Base-by-base conservation (phyloP, 345 rosid genomes). In the Cardamine occulta region DNA sequence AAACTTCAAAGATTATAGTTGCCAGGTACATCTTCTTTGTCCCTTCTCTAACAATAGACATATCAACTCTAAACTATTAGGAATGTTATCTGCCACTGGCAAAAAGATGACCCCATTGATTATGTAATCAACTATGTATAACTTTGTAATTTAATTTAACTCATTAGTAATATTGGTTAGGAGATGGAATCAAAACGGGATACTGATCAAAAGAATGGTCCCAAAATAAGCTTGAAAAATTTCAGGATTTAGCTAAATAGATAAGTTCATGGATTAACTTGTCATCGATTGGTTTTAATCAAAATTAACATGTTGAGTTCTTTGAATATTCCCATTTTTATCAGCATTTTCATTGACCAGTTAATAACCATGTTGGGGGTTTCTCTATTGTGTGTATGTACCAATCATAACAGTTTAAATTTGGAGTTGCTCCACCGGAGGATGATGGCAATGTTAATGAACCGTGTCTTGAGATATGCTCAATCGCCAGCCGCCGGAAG, bases 1-100 rank as follows among this genome's bases (percentile, higher is more conserved):
- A 29, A 87, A 94, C 85, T 91, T 94, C 81, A 79, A 56, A 21
- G 97, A 94, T 66, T 88, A 88, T 73, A 89, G 96, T 80, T 91
- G 96, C 63, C 97, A 90, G 93, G 97, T 94, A 80, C 37, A 1
- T 55, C 18, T 63, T 76, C 48, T 52, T 63, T n/a, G 1, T 15
- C 15, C 49, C 42, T 34, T 18, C n/a, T 44, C 18, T 55, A 19
- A 3, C 19, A 52, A 29, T 49, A 31, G 1, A 35, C 13, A 26
- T 26, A 14, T 21, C 15, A 4, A 42, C 39, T 80, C 60, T n/a
- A 7, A n/a, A 42, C 48, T 42, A 42, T 13, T 14, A 44, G 4
- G 8, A 7, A 19, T 19, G 19, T 19, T 19, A 19, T 19, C 19
- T 19, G 19, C 19, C 19, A 19, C 19, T 19, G 19, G 19, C 19